These are phyloP conservation scores for Tolypocladium cylindrosporum DNA, from an alignment of 2,329 filamentous ascomycete species.

Conservation along the genomic window DNA sequence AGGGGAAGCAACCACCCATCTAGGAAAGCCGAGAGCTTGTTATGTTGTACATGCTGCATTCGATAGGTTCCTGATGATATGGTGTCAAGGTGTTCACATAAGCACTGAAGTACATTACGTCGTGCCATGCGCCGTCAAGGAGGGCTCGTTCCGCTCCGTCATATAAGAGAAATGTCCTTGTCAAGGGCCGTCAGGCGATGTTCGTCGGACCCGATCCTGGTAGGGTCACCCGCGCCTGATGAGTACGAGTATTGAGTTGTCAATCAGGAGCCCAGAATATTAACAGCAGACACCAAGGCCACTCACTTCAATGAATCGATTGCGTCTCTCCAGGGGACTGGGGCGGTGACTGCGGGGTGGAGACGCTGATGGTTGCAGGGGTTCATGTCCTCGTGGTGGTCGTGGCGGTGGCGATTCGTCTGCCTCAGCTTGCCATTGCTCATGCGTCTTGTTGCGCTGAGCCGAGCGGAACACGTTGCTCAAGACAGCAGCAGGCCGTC, in stretches of 20 bases:
- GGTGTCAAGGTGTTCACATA: background rate
- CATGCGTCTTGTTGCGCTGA: background rate
- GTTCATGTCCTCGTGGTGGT: background rate
- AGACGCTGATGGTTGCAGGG: background rate
- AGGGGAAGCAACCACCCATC: background rate
- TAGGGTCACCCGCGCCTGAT: background rate
- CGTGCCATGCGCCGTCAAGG: background rate
- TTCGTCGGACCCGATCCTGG: background rate
- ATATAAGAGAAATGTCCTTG: background rate
- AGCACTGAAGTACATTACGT: background rate
- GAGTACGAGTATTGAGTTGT: background rate
- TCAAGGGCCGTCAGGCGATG: background rate
- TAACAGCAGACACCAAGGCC: background rate
- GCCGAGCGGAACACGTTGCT: background rate
- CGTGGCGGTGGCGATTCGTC: background rate
- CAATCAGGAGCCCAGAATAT: background rate
- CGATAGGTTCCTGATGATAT: background rate
- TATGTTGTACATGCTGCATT: background rate
- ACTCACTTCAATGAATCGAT: background rate
- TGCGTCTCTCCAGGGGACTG: background rate
- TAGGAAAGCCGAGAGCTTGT: background rate
- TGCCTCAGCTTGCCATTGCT: background rate
- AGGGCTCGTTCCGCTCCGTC: background rate
- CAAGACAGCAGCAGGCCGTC: background rate
- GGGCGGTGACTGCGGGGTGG: background rate